phyloP scores from a whole-genome alignment of 768 basidiomycete species.

The Lentinula raphanica region DNA sequence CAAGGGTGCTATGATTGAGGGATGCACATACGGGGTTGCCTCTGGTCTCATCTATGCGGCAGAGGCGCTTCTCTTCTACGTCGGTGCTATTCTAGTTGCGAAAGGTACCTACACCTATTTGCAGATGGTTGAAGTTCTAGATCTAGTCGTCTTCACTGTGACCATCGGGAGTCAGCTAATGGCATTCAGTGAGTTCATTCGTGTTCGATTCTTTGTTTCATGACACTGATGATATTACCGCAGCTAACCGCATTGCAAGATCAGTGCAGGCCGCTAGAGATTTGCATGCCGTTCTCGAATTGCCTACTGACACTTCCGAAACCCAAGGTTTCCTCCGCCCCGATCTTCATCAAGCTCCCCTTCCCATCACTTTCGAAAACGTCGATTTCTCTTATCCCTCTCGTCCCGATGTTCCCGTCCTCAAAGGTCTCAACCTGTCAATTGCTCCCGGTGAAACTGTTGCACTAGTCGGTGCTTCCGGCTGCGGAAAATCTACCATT shows the following conservation, averaged over 20 bases:
- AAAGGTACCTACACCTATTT: slow-evolving; percentile 80
- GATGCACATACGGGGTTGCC: slow-evolving; percentile 76
- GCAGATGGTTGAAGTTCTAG: slow-evolving; percentile 85
- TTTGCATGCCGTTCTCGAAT: slow-evolving; percentile 61
- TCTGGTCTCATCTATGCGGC: slow-evolving; percentile 83
- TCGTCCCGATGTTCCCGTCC: slow-evolving; percentile 61
- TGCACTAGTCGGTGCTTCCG: slow-evolving; percentile 87
- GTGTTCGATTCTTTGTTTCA: slow-evolving; percentile 2
- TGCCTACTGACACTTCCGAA: slow-evolving; percentile 63
- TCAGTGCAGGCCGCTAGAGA: slow-evolving; percentile 79
- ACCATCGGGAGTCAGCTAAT: slow-evolving; percentile 88
- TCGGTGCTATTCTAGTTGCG: slow-evolving; percentile 81
- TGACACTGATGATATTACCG: slow-evolving; percentile 6
- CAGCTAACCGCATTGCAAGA: slow-evolving; percentile 79
- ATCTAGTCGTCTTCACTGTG: slow-evolving; percentile 89
- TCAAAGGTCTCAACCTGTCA: slow-evolving; percentile 61
- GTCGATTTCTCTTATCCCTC: slow-evolving; percentile 84
- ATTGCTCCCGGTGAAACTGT: slow-evolving; percentile 77
- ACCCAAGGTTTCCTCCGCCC: slow-evolving; percentile 59
- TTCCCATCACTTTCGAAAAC: slow-evolving; percentile 51
- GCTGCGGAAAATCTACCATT: slow-evolving; percentile 90
- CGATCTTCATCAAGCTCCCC: background rate
- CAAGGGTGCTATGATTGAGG: slow-evolving; percentile 81
- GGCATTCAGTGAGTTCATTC: slow-evolving; percentile 74
- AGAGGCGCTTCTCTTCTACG: slow-evolving; percentile 88